Conservation (phyloP, 805 yeast species). For the Yarrowia sp. region DNA sequence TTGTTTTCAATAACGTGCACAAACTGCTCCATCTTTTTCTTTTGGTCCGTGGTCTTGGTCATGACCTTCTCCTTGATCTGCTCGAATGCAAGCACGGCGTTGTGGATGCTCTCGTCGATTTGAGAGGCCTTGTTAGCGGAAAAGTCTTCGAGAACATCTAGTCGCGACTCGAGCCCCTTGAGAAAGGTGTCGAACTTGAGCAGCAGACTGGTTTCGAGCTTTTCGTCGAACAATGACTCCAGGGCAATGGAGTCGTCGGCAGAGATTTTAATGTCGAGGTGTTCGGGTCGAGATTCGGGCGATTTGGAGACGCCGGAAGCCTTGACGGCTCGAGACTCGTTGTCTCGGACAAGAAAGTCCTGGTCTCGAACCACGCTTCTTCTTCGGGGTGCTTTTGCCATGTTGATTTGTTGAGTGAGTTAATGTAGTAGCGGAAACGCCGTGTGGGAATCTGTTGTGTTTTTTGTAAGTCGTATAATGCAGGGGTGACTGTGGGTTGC, state of each 20-base stretch:
- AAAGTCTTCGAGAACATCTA: slow-evolving; percentile 38
- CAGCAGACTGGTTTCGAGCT: slow-evolving; percentile 1
- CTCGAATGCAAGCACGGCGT: slow-evolving; percentile 33
- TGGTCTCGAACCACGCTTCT: slow-evolving; percentile 15
- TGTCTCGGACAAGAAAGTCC: background rate
- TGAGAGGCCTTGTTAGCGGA: slow-evolving; percentile 34
- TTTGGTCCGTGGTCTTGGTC: slow-evolving; percentile 33
- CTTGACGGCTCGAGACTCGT: slow-evolving; percentile 1
- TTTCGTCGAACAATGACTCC: slow-evolving; percentile 1
- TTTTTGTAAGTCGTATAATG: background rate
- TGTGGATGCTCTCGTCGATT: slow-evolving; percentile 36
- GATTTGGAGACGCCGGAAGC: background rate
- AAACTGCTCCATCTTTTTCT: slow-evolving; percentile 37
- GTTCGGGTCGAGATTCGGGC: background rate
- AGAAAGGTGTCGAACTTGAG: slow-evolving; percentile 17
- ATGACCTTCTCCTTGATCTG: slow-evolving; percentile 36
- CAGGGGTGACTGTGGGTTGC: background rate
- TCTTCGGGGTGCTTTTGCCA: slow-evolving; percentile 22
- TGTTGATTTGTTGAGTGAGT: background rate
- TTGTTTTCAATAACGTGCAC: slow-evolving; percentile 35
- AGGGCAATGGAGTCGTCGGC: background rate
- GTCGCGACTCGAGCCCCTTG: slow-evolving; percentile 30
- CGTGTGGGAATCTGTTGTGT: background rate
- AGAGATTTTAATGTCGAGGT: slow-evolving; percentile 1
- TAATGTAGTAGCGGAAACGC: background rate